phyloP scores from a whole-genome alignment of 2,329 filamentous ascomycete genomes.

The Fusarium caatingaense region DNA sequence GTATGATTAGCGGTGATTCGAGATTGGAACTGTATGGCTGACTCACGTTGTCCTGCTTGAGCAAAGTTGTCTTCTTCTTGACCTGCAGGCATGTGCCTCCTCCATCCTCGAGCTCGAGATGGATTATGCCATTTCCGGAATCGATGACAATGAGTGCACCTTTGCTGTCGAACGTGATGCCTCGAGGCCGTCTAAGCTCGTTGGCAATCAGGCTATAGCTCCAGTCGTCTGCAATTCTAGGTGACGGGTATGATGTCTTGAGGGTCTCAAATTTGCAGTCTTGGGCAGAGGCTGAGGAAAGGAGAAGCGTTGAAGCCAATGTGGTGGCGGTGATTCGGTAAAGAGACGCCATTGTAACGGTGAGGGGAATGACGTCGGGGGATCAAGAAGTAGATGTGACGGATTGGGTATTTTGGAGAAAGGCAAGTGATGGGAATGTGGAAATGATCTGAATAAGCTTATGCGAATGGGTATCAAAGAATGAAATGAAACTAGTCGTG shows the following conservation, averaged over 20 bases:
- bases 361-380: constrained; percentile 16
- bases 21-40: background rate
- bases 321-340: constrained; percentile 19
- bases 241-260: constrained; percentile 51
- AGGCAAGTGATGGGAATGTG: background rate
- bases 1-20: constrained; percentile 1
- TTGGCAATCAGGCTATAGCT: constrained; percentile 57
- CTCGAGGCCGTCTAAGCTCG: constrained; percentile 56
- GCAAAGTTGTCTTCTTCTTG: constrained; percentile 50
- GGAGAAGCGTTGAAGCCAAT: constrained; percentile 15
- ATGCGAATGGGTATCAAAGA: constrained; percentile 4
- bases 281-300: constrained; percentile 15
- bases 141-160: constrained; percentile 61
- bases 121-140: constrained; percentile 55
- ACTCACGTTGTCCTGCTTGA: constrained; percentile 53
- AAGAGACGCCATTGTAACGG: constrained; percentile 23
- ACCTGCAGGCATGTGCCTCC: constrained; percentile 57
- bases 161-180: constrained; percentile 58
- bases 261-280: constrained; percentile 45
- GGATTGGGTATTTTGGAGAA: background rate
- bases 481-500: background rate
- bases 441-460: background rate
- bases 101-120: constrained; percentile 55
- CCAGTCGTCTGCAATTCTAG: constrained; percentile 57
- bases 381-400: background rate